Conservation (phyloP, 805 yeast species). For the Ogataea parapolymorpha region DNA sequence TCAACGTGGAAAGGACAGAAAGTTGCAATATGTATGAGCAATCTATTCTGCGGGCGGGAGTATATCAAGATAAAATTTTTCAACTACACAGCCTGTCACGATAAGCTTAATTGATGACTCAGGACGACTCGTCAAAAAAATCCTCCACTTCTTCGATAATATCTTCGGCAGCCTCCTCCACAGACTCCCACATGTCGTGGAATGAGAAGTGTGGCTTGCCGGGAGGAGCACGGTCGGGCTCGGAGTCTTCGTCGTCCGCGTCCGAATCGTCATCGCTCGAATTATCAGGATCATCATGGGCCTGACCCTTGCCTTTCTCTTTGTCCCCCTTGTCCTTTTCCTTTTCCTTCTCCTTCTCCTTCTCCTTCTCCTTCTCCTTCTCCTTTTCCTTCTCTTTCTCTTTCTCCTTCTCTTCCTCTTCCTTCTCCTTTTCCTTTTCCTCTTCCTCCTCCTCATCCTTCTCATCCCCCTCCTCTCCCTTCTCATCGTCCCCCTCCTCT, state of each 20-base stretch:
- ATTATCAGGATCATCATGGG: slow-evolving; percentile 17
- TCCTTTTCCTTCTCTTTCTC: slow-evolving; percentile 6
- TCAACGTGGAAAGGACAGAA: neutral
- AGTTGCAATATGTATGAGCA: neutral
- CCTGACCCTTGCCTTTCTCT: slow-evolving; percentile 14
- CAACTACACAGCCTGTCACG: slow-evolving; percentile 4
- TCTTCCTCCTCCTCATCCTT: slow-evolving; percentile 9
- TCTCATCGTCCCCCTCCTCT: slow-evolving; percentile 3
- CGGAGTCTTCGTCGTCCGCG: slow-evolving; percentile 18
- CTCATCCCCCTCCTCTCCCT: slow-evolving; percentile 4
- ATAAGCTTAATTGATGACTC: slow-evolving; percentile 1
- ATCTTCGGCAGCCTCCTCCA: slow-evolving; percentile 25
- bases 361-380: too few relatives aligned
- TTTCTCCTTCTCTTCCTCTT: slow-evolving; percentile 14
- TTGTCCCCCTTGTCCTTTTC: neutral
- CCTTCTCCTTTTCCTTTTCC: slow-evolving; percentile 12
- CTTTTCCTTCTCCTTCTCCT: too few relatives aligned
- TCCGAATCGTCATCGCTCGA: slow-evolving; percentile 20
- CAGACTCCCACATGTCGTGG: slow-evolving; percentile 18
- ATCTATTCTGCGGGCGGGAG: slow-evolving; percentile 4
- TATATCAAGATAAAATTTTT: slow-evolving; percentile 6
- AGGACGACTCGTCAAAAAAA: slow-evolving; percentile 10
- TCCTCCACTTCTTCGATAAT: slow-evolving; percentile 28
- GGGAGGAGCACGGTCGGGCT: slow-evolving; percentile 3
- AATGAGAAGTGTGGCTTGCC: neutral